phyloP scores from a whole-genome alignment of 2,329 filamentous ascomycete genomes.

The Sporothrix pallida region DNA sequence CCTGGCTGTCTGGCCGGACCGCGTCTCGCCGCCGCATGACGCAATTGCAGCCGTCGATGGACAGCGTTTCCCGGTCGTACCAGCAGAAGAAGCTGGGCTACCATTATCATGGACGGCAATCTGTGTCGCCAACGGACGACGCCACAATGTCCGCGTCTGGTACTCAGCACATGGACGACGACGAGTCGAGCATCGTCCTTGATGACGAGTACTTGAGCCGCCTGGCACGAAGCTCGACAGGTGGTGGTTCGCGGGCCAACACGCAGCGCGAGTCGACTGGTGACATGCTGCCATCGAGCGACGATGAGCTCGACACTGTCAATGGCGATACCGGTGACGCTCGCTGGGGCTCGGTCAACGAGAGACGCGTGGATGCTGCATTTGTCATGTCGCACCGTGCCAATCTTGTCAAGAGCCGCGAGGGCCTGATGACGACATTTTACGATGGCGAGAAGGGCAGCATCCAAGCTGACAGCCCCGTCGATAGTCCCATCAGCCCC shows the following conservation, averaged over 20 bases:
- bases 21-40: slow-evolving; percentile 51
- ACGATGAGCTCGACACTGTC: slow-evolving; percentile 52
- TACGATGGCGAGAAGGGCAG: slow-evolving; percentile 48
- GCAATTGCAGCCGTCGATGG: slow-evolving; percentile 52
- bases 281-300: slow-evolving; percentile 62
- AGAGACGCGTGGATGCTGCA: slow-evolving; percentile 63
- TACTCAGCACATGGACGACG: slow-evolving; percentile 62
- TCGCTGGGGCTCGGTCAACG: slow-evolving; percentile 47
- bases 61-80: slow-evolving; percentile 57
- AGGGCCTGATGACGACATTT: slow-evolving; percentile 56
- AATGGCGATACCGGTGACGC: slow-evolving; percentile 44
- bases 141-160: neutral
- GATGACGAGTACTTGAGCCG: slow-evolving; percentile 78
- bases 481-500: slow-evolving; percentile 30
- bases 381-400: slow-evolving; percentile 53
- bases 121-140: slow-evolving; percentile 41
- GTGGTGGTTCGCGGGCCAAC: slow-evolving; percentile 38
- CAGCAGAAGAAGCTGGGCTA: slow-evolving; percentile 50
- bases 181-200: slow-evolving; percentile 59
- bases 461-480: slow-evolving; percentile 29
- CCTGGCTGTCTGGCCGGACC: slow-evolving; percentile 84
- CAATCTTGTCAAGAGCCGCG: slow-evolving; percentile 57
- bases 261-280: slow-evolving; percentile 53
- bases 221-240: slow-evolving; percentile 46
- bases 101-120: slow-evolving; percentile 45